Percentiles rank a stretch among this genome's conserved stretches.
Evolutionary conservation across 1,284 basidiomycete genomes (phyloP).

Genomic region (Trametes sp.): DNA sequence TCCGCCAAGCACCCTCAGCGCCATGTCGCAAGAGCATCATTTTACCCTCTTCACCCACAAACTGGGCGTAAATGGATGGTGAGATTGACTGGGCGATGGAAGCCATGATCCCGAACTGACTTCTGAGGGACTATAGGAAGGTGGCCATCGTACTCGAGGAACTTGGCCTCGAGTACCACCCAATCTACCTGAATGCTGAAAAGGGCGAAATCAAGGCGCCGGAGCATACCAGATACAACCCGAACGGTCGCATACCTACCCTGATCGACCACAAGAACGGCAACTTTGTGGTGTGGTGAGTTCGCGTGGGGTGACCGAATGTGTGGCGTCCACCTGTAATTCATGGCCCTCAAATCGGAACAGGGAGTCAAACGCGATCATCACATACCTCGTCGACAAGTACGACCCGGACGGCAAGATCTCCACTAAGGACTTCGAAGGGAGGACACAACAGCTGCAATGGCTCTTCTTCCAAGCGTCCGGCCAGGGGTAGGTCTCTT

Average conservation of each 20-base stretch:
- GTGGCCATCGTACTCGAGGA: conserved; percentile 37
- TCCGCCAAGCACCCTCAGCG: no score
- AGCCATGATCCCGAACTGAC: background rate
- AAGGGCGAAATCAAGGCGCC: conserved; percentile 34
- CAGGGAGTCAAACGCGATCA: conserved; percentile 46
- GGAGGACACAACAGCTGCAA: conserved; percentile 33
- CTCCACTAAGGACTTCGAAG: conserved; percentile 34
- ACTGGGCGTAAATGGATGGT: conserved; percentile 31
- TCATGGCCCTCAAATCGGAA: no score
- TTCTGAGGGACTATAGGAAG: conserved; percentile 18
- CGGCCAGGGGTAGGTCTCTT: conserved; percentile 36
- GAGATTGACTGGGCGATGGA: background rate
- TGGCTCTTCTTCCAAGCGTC: conserved; percentile 43
- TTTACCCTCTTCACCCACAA: conserved; percentile 39
- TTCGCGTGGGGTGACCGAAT: no score
- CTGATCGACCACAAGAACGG: conserved; percentile 43
- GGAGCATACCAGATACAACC: conserved; percentile 34
- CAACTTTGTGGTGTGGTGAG: conserved; percentile 36
- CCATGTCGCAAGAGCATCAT: conserved; percentile 28
- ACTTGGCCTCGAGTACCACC: conserved; percentile 38
- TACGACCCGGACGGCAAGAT: conserved; percentile 45
- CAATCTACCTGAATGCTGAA: conserved; percentile 35
- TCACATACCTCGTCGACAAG: conserved; percentile 43
- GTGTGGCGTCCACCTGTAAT: no score
- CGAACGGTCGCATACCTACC: conserved; percentile 42